phyloP scores from a whole-genome alignment of 768 basidiomycete genomes.

The Russula dissimulans region DNA sequence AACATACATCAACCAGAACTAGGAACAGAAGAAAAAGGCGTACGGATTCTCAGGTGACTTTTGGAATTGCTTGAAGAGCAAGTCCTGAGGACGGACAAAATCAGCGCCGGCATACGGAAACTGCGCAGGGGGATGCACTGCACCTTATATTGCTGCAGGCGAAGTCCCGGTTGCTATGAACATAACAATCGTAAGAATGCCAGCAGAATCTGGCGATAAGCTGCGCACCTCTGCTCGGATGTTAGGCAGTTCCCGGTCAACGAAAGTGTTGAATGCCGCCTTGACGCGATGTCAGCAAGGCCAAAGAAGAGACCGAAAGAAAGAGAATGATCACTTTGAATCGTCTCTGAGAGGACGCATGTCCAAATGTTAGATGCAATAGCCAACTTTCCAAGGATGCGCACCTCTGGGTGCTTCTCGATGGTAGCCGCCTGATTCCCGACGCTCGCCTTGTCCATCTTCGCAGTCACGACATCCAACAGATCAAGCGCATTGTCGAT shows the following conservation, averaged over 20 bases:
- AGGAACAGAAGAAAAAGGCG: conserved; percentile 25
- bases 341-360: conserved; percentile 48
- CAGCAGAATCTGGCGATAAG: background rate
- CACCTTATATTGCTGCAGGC: conserved; percentile 85
- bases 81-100: conserved; percentile 40
- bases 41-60: conserved; percentile 95
- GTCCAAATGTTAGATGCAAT: conserved; percentile 6
- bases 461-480: conserved; percentile 79
- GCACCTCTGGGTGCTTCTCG: conserved; percentile 89
- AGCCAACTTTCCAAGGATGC: background rate
- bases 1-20: background rate
- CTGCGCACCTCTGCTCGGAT: conserved; percentile 57
- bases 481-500: conserved; percentile 88
- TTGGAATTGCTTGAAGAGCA: conserved; percentile 91
- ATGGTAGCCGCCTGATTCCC: conserved; percentile 84
- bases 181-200: background rate
- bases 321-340: conserved; percentile 56
- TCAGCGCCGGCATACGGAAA: background rate
- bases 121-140: conserved; percentile 6
- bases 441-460: conserved; percentile 87
- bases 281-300: conserved; percentile 22
- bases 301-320: background rate
- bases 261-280: conserved; percentile 87
- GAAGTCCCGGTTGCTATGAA: conserved; percentile 73
- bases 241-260: conserved; percentile 79